Percentiles rank a stretch among this genome's conserved stretches.
These are phyloP conservation scores for Bjerkandera adusta DNA, from an alignment of 1,284 basidiomycete genomes.

Conservation along the genomic window DNA sequence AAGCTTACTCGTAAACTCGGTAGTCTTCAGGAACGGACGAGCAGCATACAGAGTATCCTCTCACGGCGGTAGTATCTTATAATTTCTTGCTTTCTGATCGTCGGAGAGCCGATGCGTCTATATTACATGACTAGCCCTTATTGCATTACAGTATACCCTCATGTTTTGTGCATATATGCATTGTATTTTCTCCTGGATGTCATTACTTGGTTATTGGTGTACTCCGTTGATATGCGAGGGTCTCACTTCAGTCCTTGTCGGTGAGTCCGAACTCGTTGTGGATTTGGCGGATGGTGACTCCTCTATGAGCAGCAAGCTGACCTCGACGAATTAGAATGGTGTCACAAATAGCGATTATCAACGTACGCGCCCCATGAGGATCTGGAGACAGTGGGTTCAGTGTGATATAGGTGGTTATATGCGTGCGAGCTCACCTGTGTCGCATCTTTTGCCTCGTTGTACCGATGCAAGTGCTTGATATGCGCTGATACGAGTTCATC, in stretches of 20 bases:
- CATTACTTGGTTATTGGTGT: not conserved
- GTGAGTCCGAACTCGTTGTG: slow-evolving; percentile 66
- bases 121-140: slow-evolving; percentile 8
- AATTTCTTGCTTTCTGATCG: not conserved
- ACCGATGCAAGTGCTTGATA: slow-evolving; percentile 69
- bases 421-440: slow-evolving; percentile 58
- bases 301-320: slow-evolving; percentile 63
- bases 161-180: not conserved
- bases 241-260: slow-evolving; percentile 36
- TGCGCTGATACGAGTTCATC: slow-evolving; percentile 66
- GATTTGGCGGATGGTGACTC: slow-evolving; percentile 67
- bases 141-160: slow-evolving; percentile 12
- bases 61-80: not conserved
- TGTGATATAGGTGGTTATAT: slow-evolving; percentile 2
- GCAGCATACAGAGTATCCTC: slow-evolving; percentile 19
- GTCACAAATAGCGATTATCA: not conserved
- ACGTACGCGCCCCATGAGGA: slow-evolving; percentile 15
- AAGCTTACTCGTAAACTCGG: slow-evolving; percentile 65
- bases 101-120: slow-evolving; percentile 1
- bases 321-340: slow-evolving; percentile 9
- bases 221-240: not conserved
- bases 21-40: slow-evolving; percentile 64
- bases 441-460: slow-evolving; percentile 82
- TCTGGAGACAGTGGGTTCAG: slow-evolving; percentile 1
- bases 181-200: not conserved